phyloP scores from a whole-genome alignment of 805 yeast genomes.

The Metschnikowia lachancei region DNA sequence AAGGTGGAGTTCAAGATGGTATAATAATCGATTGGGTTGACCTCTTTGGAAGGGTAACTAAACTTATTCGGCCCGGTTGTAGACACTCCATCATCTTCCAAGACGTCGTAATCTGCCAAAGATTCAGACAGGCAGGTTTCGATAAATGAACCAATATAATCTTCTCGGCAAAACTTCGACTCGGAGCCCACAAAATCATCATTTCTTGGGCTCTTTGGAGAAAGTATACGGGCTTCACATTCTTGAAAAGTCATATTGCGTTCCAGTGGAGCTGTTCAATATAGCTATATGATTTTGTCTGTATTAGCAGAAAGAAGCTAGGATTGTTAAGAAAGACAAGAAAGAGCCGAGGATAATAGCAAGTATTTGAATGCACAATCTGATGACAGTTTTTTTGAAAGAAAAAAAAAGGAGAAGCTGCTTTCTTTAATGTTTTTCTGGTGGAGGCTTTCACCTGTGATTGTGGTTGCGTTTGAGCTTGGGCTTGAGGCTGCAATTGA shows the following conservation, averaged over 20 bases:
- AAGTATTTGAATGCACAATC: not conserved
- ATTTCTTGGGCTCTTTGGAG: not conserved
- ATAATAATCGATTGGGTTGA: too few relatives aligned
- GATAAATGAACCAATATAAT: not conserved
- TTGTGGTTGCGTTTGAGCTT: not conserved
- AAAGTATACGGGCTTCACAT: not conserved
- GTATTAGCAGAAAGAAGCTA: not conserved
- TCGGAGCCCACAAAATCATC: not conserved
- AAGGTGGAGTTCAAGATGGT: too few relatives aligned
- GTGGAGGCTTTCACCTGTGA: not conserved
- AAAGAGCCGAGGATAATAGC: not conserved
- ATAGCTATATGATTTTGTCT: not conserved
- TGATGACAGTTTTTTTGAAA: too few relatives aligned
- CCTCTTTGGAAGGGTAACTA: too few relatives aligned
- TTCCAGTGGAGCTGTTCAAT: not conserved
- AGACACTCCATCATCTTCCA: not conserved
- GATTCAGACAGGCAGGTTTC: not conserved
- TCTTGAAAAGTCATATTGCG: constrained; percentile 1
- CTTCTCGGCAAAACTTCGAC: not conserved
- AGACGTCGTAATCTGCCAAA: not conserved
- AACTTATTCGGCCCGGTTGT: too few relatives aligned
- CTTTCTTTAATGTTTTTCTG: too few relatives aligned
- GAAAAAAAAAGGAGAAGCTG: too few relatives aligned
- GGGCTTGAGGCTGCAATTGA: not conserved
- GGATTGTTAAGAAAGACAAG: not conserved